Conservation (phyloP, 495 filamentous ascomycete genomes). For the Podospora sp. region DNA sequence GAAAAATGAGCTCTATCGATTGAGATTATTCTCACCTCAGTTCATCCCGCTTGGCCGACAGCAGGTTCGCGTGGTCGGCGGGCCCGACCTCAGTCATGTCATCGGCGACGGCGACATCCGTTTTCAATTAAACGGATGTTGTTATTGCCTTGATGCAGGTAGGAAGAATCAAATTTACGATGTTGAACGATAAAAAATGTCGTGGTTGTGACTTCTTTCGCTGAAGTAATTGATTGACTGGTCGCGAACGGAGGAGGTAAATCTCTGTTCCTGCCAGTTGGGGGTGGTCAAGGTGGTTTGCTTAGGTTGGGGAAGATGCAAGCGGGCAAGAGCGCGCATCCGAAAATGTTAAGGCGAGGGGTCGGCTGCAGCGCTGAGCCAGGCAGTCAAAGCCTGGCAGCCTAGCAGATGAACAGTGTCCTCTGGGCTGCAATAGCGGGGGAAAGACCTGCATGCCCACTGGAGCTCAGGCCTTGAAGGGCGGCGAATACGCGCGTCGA, state of each 20-base stretch:
- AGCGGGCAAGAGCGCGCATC: slow-evolving; percentile 12
- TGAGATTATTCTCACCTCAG: slow-evolving; percentile 47
- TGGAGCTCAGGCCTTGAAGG: slow-evolving; percentile 12
- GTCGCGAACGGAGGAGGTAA: slow-evolving; percentile 33
- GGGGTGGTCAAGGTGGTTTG: slow-evolving; percentile 27
- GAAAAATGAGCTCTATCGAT: slow-evolving; percentile 47
- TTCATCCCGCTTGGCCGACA: slow-evolving; percentile 56
- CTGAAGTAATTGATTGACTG: slow-evolving; percentile 33
- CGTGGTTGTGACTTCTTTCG: slow-evolving; percentile 64
- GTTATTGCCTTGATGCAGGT: slow-evolving; percentile 35
- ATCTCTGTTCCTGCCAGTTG: slow-evolving; percentile 35
- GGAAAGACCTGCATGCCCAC: slow-evolving; percentile 17
- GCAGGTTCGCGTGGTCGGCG: slow-evolving; percentile 57
- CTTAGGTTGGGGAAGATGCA: slow-evolving; percentile 19
- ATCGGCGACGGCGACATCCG: slow-evolving; percentile 60
- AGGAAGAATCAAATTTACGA: slow-evolving; percentile 36
- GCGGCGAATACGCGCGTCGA: slow-evolving; percentile 17
- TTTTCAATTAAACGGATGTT: slow-evolving; percentile 58
- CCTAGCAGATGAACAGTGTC: slow-evolving; percentile 17
- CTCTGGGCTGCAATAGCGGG: slow-evolving; percentile 19
- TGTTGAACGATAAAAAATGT: slow-evolving; percentile 62
- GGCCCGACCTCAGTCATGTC: slow-evolving; percentile 61
- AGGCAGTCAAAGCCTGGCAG: slow-evolving; percentile 10
- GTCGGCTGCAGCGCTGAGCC: slow-evolving; percentile 23
- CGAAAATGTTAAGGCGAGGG: slow-evolving; percentile 37